Base-by-base conservation (phyloP, 2,329 filamentous ascomycete species). In the Aspergillus ochraceoroseus region DNA sequence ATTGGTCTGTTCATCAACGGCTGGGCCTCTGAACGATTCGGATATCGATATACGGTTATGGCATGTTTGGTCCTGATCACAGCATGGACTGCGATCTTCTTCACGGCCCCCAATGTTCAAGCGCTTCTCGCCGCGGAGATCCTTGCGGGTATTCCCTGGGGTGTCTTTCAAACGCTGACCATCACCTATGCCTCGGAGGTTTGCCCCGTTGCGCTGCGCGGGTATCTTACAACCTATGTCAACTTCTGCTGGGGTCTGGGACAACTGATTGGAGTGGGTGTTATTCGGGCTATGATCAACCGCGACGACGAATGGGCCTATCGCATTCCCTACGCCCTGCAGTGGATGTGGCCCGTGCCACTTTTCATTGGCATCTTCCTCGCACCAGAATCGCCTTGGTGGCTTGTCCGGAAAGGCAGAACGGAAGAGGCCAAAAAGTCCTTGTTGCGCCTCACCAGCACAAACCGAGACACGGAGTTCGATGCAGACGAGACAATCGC, bases 401-500 rank as follows among this genome's bases (percentile, higher is more conserved):
- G 70, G 71, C 60, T 73, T 11, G 69, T 74, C 13, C 61, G 71
- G 7, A 68, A 64, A 45, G 68, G 67, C 2, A 62, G 63, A 7
- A 60, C 66, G 0, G 62, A 69, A n/a, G 67, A 73, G 20, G 71
- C 71, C 13, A 73, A 72, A 51, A 62, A 61, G 33, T 46, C 65
- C 4, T 52, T 68, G 17, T 49, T 59, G 33, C 58, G 69, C 41
- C 50, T 81, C 42, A 74, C 76, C 3, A 66, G 65, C 52, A 33
- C 61, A 9, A 55, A 62, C 5, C 48, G 53, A 2, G 81, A 87
- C 45, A 82, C 79, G 1, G 76, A 83, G 45, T 89, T 92, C 53
- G 78, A 94, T 55, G 77, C 84, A 7, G 84, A 94, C 47, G 86
- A 92, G 66, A 92, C 86, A 0, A 73, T 94, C 34, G 82, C 85